These are phyloP conservation scores for Quercus robur DNA, from an alignment of 306 rosid species.

Conservation along the genomic window DNA sequence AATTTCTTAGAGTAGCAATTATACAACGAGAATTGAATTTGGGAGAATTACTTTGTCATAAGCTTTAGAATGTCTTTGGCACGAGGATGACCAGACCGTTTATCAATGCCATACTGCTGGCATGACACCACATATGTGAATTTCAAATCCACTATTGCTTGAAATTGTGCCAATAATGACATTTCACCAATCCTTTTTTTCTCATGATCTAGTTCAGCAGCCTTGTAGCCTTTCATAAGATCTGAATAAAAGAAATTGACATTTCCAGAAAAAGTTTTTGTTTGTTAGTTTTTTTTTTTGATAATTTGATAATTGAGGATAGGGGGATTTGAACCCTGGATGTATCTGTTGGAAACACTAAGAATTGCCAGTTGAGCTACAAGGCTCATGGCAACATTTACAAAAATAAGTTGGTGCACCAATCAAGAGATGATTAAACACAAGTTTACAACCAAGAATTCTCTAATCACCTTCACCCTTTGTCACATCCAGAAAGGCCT, in stretches of 20 bases:
- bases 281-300: no score
- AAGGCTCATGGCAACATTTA: no score
- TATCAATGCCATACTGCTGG: conserved; percentile 88
- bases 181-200: conserved; percentile 61
- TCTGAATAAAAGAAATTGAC: conserved; percentile 33
- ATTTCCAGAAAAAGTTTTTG: no score
- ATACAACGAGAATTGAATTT: background rate
- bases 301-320: no score
- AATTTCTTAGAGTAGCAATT: no score
- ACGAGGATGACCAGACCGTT: conserved; percentile 77
- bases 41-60: conserved; percentile 66
- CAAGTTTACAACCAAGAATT: background rate
- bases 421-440: no score
- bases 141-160: conserved; percentile 94
- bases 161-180: conserved; percentile 92
- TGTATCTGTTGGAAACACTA: no score
- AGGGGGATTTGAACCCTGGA: no score
- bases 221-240: conserved; percentile 95
- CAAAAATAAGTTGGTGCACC: no score
- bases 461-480: conserved; percentile 60
- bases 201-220: conserved; percentile 63
- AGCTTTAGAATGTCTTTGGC: conserved; percentile 92
- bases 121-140: conserved; percentile 93
- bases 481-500: conserved; percentile 96
- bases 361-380: no score